These are phyloP conservation scores for Cystofilobasidium capitatum DNA, from an alignment of 768 basidiomycete species.

Conservation along the genomic window DNA sequence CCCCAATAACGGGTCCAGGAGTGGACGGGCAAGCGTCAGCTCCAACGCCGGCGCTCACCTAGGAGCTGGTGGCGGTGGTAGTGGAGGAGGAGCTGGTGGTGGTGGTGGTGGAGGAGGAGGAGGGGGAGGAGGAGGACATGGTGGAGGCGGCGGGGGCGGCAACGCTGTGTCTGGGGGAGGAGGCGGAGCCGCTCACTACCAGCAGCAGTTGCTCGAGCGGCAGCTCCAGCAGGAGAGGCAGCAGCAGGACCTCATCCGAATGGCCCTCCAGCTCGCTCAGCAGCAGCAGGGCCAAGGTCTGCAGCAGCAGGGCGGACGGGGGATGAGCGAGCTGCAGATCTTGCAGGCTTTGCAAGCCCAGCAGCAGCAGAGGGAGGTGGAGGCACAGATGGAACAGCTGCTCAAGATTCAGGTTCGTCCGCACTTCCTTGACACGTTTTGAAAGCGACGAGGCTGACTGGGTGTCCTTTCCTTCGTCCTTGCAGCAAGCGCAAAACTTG, in stretches of 20 bases:
- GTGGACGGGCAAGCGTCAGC: neutral
- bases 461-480: neutral
- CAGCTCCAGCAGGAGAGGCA: conserved; percentile 16
- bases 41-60: neutral
- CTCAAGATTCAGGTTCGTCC: conserved; percentile 20
- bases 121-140: too few species aligned
- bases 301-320: neutral
- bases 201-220: conserved; percentile 14
- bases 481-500: conserved; percentile 26
- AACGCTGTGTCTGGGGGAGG: too few species aligned
- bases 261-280: conserved; percentile 16
- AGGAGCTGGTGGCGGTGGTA: neutral
- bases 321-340: conserved; percentile 24
- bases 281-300: conserved; percentile 13
- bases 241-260: conserved; percentile 23
- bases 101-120: neutral
- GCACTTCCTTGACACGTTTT: neutral
- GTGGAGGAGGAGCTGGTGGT: neutral
- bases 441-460: neutral
- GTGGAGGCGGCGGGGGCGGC: too few species aligned
- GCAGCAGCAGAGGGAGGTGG: conserved; percentile 23
- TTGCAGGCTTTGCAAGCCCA: conserved; percentile 23
- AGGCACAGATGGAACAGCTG: conserved; percentile 26
- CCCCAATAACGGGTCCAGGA: neutral
- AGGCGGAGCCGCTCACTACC: neutral